phyloP scores from a whole-genome alignment of 2,329 filamentous ascomycete genomes.

The Monosporascus sp. region DNA sequence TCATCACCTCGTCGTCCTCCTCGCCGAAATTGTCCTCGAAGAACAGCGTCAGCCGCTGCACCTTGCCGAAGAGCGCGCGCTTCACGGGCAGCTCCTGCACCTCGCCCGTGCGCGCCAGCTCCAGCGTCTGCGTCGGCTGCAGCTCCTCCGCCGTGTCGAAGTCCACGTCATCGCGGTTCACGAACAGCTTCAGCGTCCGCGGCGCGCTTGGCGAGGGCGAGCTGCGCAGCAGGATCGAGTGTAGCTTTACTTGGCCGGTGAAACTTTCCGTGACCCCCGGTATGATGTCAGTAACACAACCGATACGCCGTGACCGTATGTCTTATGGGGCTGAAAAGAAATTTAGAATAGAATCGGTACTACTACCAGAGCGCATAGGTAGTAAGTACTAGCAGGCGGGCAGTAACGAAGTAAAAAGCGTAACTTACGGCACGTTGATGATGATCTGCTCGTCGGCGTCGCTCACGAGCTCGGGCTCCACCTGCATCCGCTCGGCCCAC shows the following conservation, averaged over 20 bases:
- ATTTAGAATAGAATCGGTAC: too few relatives aligned
- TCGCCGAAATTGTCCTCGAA: constrained; percentile 82
- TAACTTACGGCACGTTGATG: constrained; percentile 77
- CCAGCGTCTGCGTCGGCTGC: constrained; percentile 61
- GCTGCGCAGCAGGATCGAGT: constrained; percentile 81
- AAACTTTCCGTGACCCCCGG: constrained; percentile 52
- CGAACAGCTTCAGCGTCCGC: constrained; percentile 76
- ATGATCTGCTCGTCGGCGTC: constrained; percentile 92
- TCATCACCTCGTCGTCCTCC: constrained; percentile 71
- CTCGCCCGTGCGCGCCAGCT: constrained; percentile 71
- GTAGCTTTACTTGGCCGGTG: constrained; percentile 87
- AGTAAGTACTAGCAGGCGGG: not conserved
- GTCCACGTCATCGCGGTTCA: constrained; percentile 83
- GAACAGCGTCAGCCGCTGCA: constrained; percentile 79
- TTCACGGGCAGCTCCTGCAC: constrained; percentile 85
- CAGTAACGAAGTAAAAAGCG: constrained; percentile 1
- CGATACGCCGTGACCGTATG: too few relatives aligned
- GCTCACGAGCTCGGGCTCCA: constrained; percentile 72
- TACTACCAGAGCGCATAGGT: too few relatives aligned
- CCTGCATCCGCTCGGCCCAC: constrained; percentile 73
- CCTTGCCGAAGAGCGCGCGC: constrained; percentile 81
- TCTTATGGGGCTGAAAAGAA: not conserved
- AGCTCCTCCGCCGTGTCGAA: constrained; percentile 70
- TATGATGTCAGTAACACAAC: not conserved
- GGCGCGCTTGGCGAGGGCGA: constrained; percentile 67